Evolutionary conservation across 1,139 yeast genomes (phyloP), one percentile per base, ranked within the genome.

Genomic region (Yamadazyma dushanensis): DNA sequence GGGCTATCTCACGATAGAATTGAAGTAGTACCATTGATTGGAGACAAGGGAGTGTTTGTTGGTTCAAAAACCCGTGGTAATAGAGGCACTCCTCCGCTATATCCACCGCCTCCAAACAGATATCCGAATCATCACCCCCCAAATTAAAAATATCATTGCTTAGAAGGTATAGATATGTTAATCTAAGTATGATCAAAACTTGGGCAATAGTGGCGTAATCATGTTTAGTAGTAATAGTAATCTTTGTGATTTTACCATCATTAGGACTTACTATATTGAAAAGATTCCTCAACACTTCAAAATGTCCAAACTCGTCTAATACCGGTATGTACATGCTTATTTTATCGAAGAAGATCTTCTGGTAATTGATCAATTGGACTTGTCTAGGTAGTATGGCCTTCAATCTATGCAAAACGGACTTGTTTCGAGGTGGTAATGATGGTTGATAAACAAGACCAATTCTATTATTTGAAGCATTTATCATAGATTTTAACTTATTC

Each of bases 271-370:
- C 55, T 1, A 46, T 48, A 9, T 39, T 39, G n/a, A 25, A 25
- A 15, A 25, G 13, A 17, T 18, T 9, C 16, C 27, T 9, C 5
- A 25, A 8, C 9, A n/a, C 7, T 8, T 25, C 27, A 14, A 25
- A 25, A 25, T 25, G 27, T 18, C 10, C 27, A 15, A 25, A 25
- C 46, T 78, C 78, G 37, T 75, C 78, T 5, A 76, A 34, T 30
- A 68, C 63, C 2, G 83, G 83, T 40, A 66, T 51, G 35, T 65
- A 61, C 0, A 75, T 74, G 39, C 68, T 67, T 5, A 73, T 57
- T 19, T 58, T 53, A 6, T 48, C 53, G 49, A 76, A 76, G 44
- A 63, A 78, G 11, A 44, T 27, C 19, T 43, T 40, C 14, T 46
- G 38, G 20, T 33, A 40, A 18, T 26, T 36, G n/a, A 43, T 33